Conservation (phyloP, 176 grass and related monocot species). For the Neostapfia colusana region DNA sequence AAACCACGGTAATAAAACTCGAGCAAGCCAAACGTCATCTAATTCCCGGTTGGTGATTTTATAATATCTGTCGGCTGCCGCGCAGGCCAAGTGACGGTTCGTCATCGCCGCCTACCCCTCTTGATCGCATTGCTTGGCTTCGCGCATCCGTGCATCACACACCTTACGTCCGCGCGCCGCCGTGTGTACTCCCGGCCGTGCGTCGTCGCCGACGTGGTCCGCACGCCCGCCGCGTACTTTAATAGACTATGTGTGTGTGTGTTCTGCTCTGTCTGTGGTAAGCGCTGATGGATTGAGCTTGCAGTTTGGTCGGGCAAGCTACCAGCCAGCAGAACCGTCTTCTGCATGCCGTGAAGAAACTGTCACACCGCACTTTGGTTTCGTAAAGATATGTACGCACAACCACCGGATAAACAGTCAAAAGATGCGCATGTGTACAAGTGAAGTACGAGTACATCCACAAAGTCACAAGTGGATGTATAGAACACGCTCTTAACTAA, state of each 20-base stretch:
- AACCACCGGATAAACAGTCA: neutral
- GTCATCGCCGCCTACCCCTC: neutral
- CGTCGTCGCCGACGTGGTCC: slow-evolving; percentile 8
- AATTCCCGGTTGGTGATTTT: neutral
- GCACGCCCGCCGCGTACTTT: slow-evolving; percentile 4
- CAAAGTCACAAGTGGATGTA: neutral
- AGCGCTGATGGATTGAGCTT: neutral
- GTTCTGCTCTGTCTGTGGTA: neutral
- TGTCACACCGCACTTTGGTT: slow-evolving; percentile 24
- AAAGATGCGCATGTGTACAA: slow-evolving; percentile 1
- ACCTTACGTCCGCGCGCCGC: slow-evolving; percentile 32
- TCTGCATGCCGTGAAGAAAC: slow-evolving; percentile 33
- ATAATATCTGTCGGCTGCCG: neutral
- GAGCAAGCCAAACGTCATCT: neutral
- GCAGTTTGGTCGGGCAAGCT: neutral
- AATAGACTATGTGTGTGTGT: neutral
- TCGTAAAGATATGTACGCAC: slow-evolving; percentile 41
- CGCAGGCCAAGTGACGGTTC: slow-evolving; percentile 11
- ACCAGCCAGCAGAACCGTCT: neutral
- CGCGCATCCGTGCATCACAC: slow-evolving; percentile 30
- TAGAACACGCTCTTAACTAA: neutral
- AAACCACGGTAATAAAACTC: no score
- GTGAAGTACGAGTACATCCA: neutral
- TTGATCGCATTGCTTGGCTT: slow-evolving; percentile 3
- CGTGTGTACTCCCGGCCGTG: neutral